Evolutionary conservation across 2,329 filamentous ascomycete species (phyloP), one percentile per base, ranked within the genome.

Genomic region (Botrytis byssoidea): DNA sequence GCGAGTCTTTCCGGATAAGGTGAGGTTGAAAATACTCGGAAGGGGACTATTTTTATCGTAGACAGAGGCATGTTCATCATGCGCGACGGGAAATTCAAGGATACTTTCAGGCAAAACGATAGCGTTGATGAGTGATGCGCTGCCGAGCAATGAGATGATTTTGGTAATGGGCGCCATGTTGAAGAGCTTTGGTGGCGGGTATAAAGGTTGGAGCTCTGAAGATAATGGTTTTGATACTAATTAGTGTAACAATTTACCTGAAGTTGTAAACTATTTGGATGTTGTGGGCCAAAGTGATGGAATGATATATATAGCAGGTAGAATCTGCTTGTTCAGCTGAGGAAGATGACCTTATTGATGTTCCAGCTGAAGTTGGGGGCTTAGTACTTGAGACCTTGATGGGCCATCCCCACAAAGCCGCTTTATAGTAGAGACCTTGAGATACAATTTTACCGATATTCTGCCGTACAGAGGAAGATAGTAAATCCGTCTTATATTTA

Each of bases 101-200:
- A 68, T 48, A 18, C 64, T 73, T 48, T 72, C 68, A 40, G 72
- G 75, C 14, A 74, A n/a, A 59, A 78, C 74, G 61, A 75, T 73
- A 46, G 77, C 68, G 66, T 69, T 61, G 70, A 75, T 73, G 66
- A 79, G 66, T 44, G 75, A 61, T 37, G 77, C 71, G 29, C 70
- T 71, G 40, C 73, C 44, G 29, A 79, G 75, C 61, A 78, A 61
- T 7, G 74, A 73, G 35, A 78, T 40, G 25, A 79, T 51, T 40
- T 61, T 75, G 40, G 71, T 72, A 16, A 79, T 69, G 25, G 72
- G 76, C 42, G 75, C 74, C 77, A 79, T 79, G 16, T 74, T 68
- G 64, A 42, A 35, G 71, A 72, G 67, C 67, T 74, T 59, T 59
- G 60, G 63, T 68, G 48, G 70, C 65, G 59, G 42, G 22, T 68